Conservation (phyloP, 1,139 yeast species). For the Yamadazyma taylorii region DNA sequence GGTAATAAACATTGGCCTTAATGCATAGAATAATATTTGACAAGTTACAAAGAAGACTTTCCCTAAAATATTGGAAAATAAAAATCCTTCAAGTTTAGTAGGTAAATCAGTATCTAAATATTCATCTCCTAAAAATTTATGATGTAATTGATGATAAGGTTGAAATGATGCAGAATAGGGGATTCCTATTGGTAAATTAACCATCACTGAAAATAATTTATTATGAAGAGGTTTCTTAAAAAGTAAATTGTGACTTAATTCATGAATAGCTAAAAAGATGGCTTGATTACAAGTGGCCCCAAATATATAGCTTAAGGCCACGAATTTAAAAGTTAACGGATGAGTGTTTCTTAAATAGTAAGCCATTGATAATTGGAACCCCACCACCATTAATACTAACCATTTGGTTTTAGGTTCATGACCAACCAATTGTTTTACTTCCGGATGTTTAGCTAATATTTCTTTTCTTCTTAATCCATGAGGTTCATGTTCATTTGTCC, state of each 20-base stretch:
- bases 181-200: slow-evolving; percentile 84
- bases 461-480: slow-evolving; percentile 73
- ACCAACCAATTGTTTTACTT: slow-evolving; percentile 78
- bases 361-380: slow-evolving; percentile 63
- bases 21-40: slow-evolving; percentile 85
- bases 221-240: slow-evolving; percentile 78
- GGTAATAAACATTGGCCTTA: slow-evolving; percentile 86
- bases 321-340: slow-evolving; percentile 55
- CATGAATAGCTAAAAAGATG: slow-evolving; percentile 84
- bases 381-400: slow-evolving; percentile 63
- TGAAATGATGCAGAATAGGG: slow-evolving; percentile 91
- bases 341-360: slow-evolving; percentile 56
- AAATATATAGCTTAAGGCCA: slow-evolving; percentile 65
- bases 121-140: slow-evolving; percentile 87
- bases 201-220: slow-evolving; percentile 71
- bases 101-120: slow-evolving; percentile 86
- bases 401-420: slow-evolving; percentile 85
- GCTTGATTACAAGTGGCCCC: slow-evolving; percentile 90
- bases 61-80: slow-evolving; percentile 76
- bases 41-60: slow-evolving; percentile 89
- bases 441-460: slow-evolving; percentile 74
- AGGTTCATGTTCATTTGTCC: slow-evolving; percentile 84
- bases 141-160: slow-evolving; percentile 90
- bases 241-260: slow-evolving; percentile 80
- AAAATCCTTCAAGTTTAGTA: slow-evolving; percentile 68